Evolutionary conservation across 2,329 filamentous ascomycete genomes (phyloP).

Genomic region (Ilyonectria robusta): DNA sequence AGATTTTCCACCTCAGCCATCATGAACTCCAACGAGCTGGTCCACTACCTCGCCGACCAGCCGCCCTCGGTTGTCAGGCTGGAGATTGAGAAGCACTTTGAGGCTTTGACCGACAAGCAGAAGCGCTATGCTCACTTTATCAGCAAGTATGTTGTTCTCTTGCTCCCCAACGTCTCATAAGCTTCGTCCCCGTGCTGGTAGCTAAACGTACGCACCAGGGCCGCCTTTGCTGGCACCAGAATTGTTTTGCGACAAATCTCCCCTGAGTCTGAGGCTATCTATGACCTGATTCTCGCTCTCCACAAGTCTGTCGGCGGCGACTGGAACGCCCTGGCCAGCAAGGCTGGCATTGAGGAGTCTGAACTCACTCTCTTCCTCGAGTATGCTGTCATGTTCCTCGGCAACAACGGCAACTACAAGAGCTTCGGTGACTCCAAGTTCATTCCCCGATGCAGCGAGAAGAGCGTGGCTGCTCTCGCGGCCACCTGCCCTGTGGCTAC

Average conservation of each 20-base stretch:
- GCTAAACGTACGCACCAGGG: constrained; percentile 61
- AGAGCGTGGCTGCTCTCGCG: constrained; percentile 75
- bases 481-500: constrained; percentile 72
- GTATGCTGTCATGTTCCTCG: constrained; percentile 84
- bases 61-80: constrained; percentile 91
- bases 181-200: constrained; percentile 11
- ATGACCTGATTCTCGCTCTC: constrained; percentile 83
- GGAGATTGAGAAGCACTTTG: constrained; percentile 94
- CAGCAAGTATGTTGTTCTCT: constrained; percentile 71
- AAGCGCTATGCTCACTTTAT: constrained; percentile 95
- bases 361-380: constrained; percentile 80
- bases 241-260: constrained; percentile 87
- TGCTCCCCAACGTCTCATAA: not conserved
- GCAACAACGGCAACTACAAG: constrained; percentile 89
- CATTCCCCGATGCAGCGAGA: constrained; percentile 77
- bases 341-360: constrained; percentile 74
- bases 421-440: constrained; percentile 90
- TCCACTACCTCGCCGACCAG: constrained; percentile 90
- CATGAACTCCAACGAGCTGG: constrained; percentile 73
- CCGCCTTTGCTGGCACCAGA: constrained; percentile 82
- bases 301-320: constrained; percentile 77
- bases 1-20: constrained; percentile 54
- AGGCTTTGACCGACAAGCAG: constrained; percentile 80
- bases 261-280: constrained; percentile 85
- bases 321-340: constrained; percentile 77